Base-by-base conservation (phyloP, 805 yeast species). In the Suhomyces prunicola region DNA sequence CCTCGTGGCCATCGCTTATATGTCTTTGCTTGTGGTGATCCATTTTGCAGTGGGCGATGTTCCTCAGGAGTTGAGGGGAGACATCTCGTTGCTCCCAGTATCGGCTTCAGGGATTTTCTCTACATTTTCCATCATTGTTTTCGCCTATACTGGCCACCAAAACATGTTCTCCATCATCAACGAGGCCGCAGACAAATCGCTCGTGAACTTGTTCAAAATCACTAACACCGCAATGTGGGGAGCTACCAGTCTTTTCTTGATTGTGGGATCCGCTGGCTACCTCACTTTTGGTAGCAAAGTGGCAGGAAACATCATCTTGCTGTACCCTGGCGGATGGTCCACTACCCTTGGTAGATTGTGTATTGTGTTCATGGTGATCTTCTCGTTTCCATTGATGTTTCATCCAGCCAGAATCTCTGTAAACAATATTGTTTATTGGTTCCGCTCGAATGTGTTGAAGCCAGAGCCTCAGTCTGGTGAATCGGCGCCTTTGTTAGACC, bases 101-200 rank as follows among this genome's bases (percentile, higher is more conserved):
- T 88, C 49, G 63, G 80, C 53, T 52, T 76, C 58, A 55, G 83
- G 55, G n/a, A 76, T 92, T 17, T 78, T 87, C 23, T 65, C 72
- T 26, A 84, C 94, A 9, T 83, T 92, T 66, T 96, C 97, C n/a
- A 88, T 92, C 57, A 85, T 91, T 60, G 93, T 93, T 12, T 92
- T 93, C 75, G 97, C 97, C 0, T 93, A 85, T 70, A 93, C 98
- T 0, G 94, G 97, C 62, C 97, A 93, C 65, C 97, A 93, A 68
- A 93, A 93, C 71, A 90, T 90, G 90, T 90, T 90, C 62, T 84
- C 96, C 1, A 82, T 92, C 51, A 81, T 91, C 51, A 93, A 92
- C 62, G 98, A 93, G 71, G 79, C 92, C 27, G 70, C 68, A 29
- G 83, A 83, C 58, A 79, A 78, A 55, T 72, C 87, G 0, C 70